Evolutionary conservation across 768 basidiomycete species (phyloP).

Genomic region (Russula sp.): DNA sequence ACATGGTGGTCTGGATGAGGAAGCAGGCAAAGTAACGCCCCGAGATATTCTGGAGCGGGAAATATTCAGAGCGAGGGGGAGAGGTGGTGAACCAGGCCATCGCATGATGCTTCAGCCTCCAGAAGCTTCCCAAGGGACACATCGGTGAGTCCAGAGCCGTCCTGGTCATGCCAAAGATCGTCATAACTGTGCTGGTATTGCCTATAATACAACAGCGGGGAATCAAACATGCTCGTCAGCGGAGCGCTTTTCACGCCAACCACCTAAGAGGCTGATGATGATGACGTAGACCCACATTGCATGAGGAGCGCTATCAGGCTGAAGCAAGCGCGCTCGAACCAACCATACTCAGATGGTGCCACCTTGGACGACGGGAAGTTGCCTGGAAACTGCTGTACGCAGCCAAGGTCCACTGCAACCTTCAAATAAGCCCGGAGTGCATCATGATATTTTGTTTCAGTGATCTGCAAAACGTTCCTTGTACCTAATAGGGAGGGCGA

Average conservation of each 20-base stretch:
- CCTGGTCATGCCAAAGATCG: slow-evolving; percentile 6
- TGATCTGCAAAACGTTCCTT: not conserved
- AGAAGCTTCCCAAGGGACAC: too few species aligned
- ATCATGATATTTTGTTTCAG: not conserved
- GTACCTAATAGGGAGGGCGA: not conserved
- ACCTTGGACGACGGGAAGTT: not conserved
- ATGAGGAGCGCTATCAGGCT: slow-evolving; percentile 6
- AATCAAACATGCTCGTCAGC: not conserved
- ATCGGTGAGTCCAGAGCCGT: not conserved
- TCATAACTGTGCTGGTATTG: not conserved
- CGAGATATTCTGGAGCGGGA: not conserved
- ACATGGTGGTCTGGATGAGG: not conserved
- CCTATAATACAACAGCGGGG: not conserved
- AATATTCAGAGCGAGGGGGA: too few species aligned
- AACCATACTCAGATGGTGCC: not conserved
- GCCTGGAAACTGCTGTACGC: too few species aligned
- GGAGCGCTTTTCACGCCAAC: too few species aligned
- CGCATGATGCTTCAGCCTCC: too few species aligned
- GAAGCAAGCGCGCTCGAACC: slow-evolving; percentile 10
- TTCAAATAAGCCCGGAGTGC: not conserved
- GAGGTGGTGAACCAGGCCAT: too few species aligned
- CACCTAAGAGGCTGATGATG: too few species aligned
- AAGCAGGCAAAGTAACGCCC: not conserved
- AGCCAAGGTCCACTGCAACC: not conserved
- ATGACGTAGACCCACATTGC: slow-evolving; percentile 2